Conservation (phyloP, 2,329 filamentous ascomycete species). For the Orbilia ellipsospora region DNA sequence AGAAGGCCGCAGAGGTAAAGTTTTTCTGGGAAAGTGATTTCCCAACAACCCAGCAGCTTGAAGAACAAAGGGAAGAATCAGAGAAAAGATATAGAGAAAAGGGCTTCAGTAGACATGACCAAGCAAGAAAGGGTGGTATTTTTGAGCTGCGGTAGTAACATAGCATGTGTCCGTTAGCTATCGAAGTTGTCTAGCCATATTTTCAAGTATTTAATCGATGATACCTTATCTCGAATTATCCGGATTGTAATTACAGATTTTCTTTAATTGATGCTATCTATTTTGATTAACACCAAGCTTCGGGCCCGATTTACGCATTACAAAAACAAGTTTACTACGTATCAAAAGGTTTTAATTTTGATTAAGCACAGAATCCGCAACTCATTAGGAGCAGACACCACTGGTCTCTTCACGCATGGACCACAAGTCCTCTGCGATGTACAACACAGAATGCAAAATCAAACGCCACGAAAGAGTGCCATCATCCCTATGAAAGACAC, state of each 20-base stretch:
- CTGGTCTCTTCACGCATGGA: slow-evolving; percentile 13
- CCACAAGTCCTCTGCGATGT: slow-evolving; percentile 5
- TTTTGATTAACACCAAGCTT: too few species aligned
- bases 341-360: slow-evolving; percentile 14
- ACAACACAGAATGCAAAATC: slow-evolving; percentile 27
- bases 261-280: too few species aligned
- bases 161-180: too few species aligned
- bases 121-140: slow-evolving; percentile 77
- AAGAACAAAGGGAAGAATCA: slow-evolving; percentile 73
- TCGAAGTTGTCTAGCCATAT: too few species aligned
- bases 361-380: slow-evolving; percentile 29
- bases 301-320: too few species aligned
- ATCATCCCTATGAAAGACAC: too few species aligned
- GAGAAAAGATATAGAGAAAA: slow-evolving; percentile 72
- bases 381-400: too few species aligned
- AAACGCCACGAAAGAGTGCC: not conserved
- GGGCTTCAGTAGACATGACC: slow-evolving; percentile 78
- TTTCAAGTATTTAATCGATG: too few species aligned
- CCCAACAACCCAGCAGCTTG: slow-evolving; percentile 83
- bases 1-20: slow-evolving; percentile 78
- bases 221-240: too few species aligned
- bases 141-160: slow-evolving; percentile 26
- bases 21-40: slow-evolving; percentile 94
- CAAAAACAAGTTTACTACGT: too few species aligned
- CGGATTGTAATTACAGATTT: too few species aligned